Evolutionary conservation across 495 filamentous ascomycete species (phyloP), one percentile per base, ranked within the genome.

Genomic region (Daldinia bambusicola): DNA sequence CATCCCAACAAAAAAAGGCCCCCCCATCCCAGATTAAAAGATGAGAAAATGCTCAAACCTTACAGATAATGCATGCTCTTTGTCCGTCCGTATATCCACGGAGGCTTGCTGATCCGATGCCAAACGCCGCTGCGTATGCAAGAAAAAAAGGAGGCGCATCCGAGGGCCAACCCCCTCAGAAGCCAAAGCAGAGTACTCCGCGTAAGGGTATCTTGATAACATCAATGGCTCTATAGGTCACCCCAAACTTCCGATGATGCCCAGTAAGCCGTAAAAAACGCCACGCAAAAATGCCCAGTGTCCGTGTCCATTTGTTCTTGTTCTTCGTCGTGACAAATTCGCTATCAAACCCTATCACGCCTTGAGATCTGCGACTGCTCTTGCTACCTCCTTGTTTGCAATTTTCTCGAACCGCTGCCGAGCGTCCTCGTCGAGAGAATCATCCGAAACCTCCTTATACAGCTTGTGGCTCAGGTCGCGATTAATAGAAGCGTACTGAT

Each of bases 401-500:
- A 90, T 82, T 72, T 84, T 85, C 80, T 95, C 91, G 78, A 92
- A 90, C 7, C 81, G 81, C 37, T 85, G 83, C 66, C 86, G 85
- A 40, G 86, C 84, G 12, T 86, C 84, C 36, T 88, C 84, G 32
- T 82, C 70, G 2, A 76, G 65, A n/a, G 85, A 83, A 0, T 84
- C 82, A 51, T 90, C 88, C 6, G 86, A 87, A 13, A 94, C 88
- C 40, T 88, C 87, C 41, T 96, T 91, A 76, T 98, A 98, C n/a
- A 98, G 80, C 79, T 87, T 90, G 16, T 92, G 87, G 13, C 91
- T 95, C 30, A 97, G 88, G 38, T 88, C 89, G 51, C 93, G 88
- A 76, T 97, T 97, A 80, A 97, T 94, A 51, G 89, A 87, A 5
- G 90, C 94, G 80, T 92, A 98, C 77, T 97, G 90, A 43, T 96